These are phyloP conservation scores for Malassezia psittaci DNA, from an alignment of 1,284 basidiomycete genomes.

Conservation along the genomic window DNA sequence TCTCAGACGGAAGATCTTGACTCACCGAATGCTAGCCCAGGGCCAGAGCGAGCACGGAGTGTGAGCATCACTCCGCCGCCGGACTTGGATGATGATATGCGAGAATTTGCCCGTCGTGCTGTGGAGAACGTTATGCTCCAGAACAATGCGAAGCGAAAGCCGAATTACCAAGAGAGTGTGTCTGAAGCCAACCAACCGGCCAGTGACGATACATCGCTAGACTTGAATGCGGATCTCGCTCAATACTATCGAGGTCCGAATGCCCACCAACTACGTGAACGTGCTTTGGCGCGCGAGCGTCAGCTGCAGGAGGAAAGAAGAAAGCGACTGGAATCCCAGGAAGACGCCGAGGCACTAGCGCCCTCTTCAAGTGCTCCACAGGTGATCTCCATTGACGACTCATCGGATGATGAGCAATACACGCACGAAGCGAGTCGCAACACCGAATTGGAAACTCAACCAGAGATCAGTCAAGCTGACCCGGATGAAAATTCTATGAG, in stretches of 20 bases:
- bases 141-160: conserved; percentile 1
- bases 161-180: background rate
- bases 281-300: conserved; percentile 21
- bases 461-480: no score
- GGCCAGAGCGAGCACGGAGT: background rate
- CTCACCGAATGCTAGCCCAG: background rate
- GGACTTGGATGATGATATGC: conserved; percentile 15
- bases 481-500: conserved; percentile 8
- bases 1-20: background rate
- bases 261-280: conserved; percentile 23
- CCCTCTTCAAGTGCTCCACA: background rate
- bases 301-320: conserved; percentile 14
- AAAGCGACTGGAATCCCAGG: conserved; percentile 13
- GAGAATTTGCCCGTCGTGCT: conserved; percentile 19
- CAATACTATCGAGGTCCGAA: conserved; percentile 24
- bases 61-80: conserved; percentile 18
- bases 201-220: conserved; percentile 11
- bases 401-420: conserved; percentile 10
- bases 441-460: background rate
- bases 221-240: conserved; percentile 29
- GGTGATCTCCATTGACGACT: conserved; percentile 10
- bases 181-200: background rate
- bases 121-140: conserved; percentile 18
- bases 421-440: no score
- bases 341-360: background rate